A percentile compares a stretch with the other conserved stretches of the same genome.
Conservation (phyloP, 202 grass and related monocot species). For the Cymbopogon flexuosus region DNA sequence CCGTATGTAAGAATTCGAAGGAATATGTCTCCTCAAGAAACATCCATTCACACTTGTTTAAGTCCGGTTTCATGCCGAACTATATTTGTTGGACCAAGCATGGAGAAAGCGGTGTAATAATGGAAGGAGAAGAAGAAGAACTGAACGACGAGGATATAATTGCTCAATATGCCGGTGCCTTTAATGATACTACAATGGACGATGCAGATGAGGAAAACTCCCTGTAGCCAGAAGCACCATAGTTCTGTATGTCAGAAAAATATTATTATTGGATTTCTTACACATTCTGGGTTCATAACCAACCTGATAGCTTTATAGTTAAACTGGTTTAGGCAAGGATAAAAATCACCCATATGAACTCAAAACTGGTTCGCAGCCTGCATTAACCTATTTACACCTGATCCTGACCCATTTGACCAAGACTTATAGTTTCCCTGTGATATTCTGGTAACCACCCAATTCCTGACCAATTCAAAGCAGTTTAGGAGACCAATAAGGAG, state of each 20-base stretch:
- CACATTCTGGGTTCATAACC: not conserved
- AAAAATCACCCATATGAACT: not conserved
- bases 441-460: not conserved
- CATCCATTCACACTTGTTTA: no score
- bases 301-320: not conserved
- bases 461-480: not conserved
- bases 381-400: not conserved
- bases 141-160: no score
- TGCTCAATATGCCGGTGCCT: no score
- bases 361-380: not conserved
- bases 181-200: no score
- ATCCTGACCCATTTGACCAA: not conserved
- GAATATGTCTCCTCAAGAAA: no score
- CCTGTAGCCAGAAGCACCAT: not conserved
- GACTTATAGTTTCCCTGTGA: not conserved
- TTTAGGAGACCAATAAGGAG: not conserved
- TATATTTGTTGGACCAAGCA: no score
- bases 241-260: not conserved
- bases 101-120: no score
- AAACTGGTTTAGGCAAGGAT: not conserved
- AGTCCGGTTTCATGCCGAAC: no score
- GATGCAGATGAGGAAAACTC: no score
- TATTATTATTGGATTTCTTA: not conserved
- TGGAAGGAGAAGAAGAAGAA: no score
- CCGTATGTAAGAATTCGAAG: no score